These are phyloP conservation scores for Penicillium mononematosum DNA, from an alignment of 495 filamentous ascomycete genomes.

Conservation along the genomic window DNA sequence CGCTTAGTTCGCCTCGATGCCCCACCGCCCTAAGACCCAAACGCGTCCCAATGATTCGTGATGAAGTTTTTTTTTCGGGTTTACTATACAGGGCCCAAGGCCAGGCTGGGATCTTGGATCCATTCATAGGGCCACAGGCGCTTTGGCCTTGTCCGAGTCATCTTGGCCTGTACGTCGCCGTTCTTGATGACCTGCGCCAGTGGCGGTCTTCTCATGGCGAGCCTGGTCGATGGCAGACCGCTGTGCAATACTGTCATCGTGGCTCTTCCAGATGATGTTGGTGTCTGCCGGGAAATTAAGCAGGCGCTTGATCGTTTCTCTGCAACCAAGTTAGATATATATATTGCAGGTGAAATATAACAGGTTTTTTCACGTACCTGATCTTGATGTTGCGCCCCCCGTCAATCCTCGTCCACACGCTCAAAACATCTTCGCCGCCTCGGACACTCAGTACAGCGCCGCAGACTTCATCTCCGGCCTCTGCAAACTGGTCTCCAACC, in stretches of 20 bases:
- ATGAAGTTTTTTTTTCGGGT: conserved; percentile 35
- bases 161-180: conserved; percentile 50
- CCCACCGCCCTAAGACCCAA: conserved; percentile 41
- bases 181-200: conserved; percentile 26
- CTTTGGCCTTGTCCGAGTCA: conserved; percentile 50
- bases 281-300: conserved; percentile 84
- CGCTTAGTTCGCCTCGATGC: conserved; percentile 48
- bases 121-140: conserved; percentile 30
- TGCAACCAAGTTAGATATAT: conserved; percentile 32
- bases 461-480: conserved; percentile 92
- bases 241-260: conserved; percentile 79
- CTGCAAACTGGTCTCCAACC: conserved; percentile 91
- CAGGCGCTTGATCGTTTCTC: conserved; percentile 89
- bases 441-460: conserved; percentile 91
- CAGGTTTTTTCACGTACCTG: conserved; percentile 57
- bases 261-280: conserved; percentile 89
- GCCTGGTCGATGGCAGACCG: conserved; percentile 78
- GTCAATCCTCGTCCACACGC: conserved; percentile 92
- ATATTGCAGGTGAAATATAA: neutral
- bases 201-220: conserved; percentile 68
- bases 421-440: conserved; percentile 94
- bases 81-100: conserved; percentile 50
- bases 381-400: conserved; percentile 95
- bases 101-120: conserved; percentile 27
- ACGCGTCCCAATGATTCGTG: conserved; percentile 45